These are phyloP conservation scores for Yamadazyma taylorii DNA, from an alignment of 1,139 yeast genomes.

Conservation along the genomic window DNA sequence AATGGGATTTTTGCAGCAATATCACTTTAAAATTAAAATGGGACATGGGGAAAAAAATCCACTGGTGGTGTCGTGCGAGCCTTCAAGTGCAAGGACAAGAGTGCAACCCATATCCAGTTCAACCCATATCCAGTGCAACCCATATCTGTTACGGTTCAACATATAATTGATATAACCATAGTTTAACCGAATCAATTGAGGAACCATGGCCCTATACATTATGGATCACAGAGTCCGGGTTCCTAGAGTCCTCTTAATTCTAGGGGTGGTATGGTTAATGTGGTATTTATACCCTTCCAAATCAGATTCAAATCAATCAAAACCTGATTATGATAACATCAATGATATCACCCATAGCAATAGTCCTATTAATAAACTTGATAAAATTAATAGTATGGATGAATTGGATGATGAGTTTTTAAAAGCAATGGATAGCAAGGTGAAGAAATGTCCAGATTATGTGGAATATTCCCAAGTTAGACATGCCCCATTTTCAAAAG, in stretches of 20 bases:
- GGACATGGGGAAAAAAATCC: too few relatives aligned
- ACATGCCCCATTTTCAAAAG: constrained; percentile 54
- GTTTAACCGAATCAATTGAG: too few relatives aligned
- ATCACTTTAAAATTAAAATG: too few relatives aligned
- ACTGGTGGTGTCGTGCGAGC: too few relatives aligned
- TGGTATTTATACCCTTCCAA: neutral
- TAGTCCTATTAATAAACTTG: neutral
- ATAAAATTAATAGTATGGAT: neutral
- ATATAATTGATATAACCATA: too few relatives aligned
- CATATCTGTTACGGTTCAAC: too few relatives aligned
- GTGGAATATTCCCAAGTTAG: constrained; percentile 37
- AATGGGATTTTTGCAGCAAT: too few relatives aligned
- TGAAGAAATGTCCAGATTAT: constrained; percentile 40
- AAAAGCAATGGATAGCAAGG: constrained; percentile 20
- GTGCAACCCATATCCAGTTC: too few relatives aligned
- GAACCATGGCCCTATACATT: constrained; percentile 4
- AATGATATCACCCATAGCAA: neutral
- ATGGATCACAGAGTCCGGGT: constrained; percentile 5
- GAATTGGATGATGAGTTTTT: constrained; percentile 15
- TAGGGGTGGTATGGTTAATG: neutral
- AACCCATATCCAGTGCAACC: too few relatives aligned
- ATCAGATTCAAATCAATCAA: too few relatives aligned
- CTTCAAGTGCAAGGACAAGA: too few relatives aligned
- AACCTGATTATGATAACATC: neutral
- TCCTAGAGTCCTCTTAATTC: constrained; percentile 1